These are phyloP conservation scores for Maudiozyma serrabonitensis DNA, from an alignment of 805 yeast species.

Conservation along the genomic window DNA sequence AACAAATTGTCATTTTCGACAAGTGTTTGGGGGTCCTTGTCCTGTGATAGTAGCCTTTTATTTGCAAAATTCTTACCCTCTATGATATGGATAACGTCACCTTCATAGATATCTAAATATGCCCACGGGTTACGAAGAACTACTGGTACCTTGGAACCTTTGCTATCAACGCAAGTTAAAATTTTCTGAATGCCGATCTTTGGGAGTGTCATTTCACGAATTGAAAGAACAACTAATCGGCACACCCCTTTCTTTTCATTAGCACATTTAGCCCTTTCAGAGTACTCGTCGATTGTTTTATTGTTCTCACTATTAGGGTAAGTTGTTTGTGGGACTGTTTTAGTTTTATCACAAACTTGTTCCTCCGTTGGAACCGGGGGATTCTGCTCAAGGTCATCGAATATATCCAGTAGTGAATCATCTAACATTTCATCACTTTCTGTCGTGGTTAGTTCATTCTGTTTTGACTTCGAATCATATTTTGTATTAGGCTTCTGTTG, in stretches of 20 bases:
- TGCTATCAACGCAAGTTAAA: conserved; percentile 39
- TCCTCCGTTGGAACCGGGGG: too few relatives aligned
- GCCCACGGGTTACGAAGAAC: conserved; percentile 56
- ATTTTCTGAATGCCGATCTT: conserved; percentile 39
- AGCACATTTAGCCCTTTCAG: conserved; percentile 33
- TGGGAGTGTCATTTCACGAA: conserved; percentile 12
- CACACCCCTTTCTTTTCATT: conserved; percentile 36
- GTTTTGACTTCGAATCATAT: not conserved
- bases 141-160: conserved; percentile 31
- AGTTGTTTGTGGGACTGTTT: too few relatives aligned
- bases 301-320: not conserved
- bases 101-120: conserved; percentile 36
- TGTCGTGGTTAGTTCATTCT: not conserved
- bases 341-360: too few relatives aligned
- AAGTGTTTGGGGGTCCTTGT: conserved; percentile 19
- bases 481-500: not conserved
- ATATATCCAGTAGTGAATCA: not conserved
- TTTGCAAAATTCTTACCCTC: conserved; percentile 30
- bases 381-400: not conserved
- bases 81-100: conserved; percentile 56
- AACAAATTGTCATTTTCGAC: conserved; percentile 44
- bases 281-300: conserved; percentile 1
- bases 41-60: conserved; percentile 23
- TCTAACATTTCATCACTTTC: not conserved
- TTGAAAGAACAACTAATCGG: conserved; percentile 21